Evolutionary conservation across 768 basidiomycete genomes (phyloP), one percentile per base, ranked within the genome.

Genomic region (Pisolithus microcarpus): DNA sequence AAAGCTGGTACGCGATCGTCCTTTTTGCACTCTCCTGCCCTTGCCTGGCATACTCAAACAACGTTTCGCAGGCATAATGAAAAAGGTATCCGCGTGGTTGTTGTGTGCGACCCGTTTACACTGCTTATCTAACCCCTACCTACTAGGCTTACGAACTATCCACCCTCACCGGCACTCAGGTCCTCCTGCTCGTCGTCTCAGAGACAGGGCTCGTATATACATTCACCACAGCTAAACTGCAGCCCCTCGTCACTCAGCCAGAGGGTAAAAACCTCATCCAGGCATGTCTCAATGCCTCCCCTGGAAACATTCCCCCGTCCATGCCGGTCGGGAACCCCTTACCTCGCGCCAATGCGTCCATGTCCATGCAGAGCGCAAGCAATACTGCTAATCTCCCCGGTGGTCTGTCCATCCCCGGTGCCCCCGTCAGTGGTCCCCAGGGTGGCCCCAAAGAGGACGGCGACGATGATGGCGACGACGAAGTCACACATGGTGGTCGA

Each of bases 201-300:
- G 95, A 99, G 73, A 97, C 94, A 0, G 96, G 96, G n/a, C 83
- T 98, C 58, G 95, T 97, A 7, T 99, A 99, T 72, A 98, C 95
- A 5, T 99, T 97, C 68, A 97, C 95, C 10, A 99, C 95, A 23
- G 90, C 94, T 31, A 98, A 98, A 71, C 83, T 98, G 15, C 93
- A 96, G 64, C 94, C 94, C n/a, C 83, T 98, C 56, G 95, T 98
- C 59, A 96, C 92, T 38, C 91, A 95, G 65, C 87, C 93, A 38
- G 93, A 96, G 66, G 94, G 95, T 63, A 96, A 97, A 75, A 95
- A 96, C 59, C 85, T 97, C 65, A 98, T 98, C 59, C 94, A 96
- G 63, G 94, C 94, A 6, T 97, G 94, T 64, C 84, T 97, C 63
- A 96, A 95, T 65, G 90, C 92, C 0, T 88, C 91, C 15, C 89